phyloP scores from a whole-genome alignment of 129 eudicot species.

The Escallonia herrerae region DNA sequence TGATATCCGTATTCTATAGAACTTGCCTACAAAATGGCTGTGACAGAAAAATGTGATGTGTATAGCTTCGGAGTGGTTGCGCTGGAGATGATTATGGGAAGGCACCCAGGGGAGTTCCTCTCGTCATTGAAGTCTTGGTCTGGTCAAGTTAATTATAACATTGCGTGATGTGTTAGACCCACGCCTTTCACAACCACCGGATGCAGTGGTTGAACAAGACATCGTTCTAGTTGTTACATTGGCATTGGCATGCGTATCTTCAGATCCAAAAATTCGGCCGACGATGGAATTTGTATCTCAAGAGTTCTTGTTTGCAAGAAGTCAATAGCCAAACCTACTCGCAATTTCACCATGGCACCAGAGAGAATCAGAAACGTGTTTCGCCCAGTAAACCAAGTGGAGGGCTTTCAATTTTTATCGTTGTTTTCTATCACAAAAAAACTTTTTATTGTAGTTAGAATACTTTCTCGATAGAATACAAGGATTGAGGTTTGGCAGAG shows the following conservation, averaged over 20 bases:
- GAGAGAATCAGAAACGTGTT: background rate
- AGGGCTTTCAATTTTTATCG: no score
- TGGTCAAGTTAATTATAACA: background rate
- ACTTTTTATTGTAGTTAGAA: no score
- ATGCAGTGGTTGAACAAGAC: conserved; percentile 1
- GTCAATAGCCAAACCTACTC: background rate
- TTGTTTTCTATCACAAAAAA: no score
- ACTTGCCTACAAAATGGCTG: conserved; percentile 27
- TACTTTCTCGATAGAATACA: no score
- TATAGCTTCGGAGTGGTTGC: conserved; percentile 40
- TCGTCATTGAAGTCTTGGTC: conserved; percentile 4
- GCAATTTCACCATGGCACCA: background rate
- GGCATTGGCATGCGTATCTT: conserved; percentile 3
- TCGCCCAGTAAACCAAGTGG: background rate
- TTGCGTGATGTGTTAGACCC: conserved; percentile 15
- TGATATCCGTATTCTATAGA: conserved; percentile 3
- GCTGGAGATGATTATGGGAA: conserved; percentile 30
- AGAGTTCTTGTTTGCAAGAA: background rate
- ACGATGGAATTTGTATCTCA: background rate
- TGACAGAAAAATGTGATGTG: conserved; percentile 20
- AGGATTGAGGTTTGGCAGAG: no score
- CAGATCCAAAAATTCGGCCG: conserved; percentile 4
- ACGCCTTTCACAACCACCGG: conserved; percentile 17
- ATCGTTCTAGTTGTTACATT: conserved; percentile 1
- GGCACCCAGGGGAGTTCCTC: conserved; percentile 30